Percentiles rank a stretch among this genome's conserved stretches.
Conservation (phyloP, 148 eudicot genomes). For the Polygonum aviculare region DNA sequence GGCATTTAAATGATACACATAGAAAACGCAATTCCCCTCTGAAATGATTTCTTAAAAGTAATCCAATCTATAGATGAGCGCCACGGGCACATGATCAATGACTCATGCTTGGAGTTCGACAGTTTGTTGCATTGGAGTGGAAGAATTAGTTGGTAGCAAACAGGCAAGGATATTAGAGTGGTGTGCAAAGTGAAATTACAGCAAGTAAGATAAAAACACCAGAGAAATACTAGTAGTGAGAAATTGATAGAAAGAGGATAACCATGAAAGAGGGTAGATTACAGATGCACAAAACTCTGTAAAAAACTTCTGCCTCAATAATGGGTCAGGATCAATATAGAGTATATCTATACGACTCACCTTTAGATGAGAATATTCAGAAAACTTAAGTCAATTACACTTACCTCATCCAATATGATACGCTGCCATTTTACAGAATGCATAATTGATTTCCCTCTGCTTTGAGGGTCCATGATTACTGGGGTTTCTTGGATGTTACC, state of each 20-base stretch:
- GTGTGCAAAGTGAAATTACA: background rate
- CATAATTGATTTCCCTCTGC: slow-evolving; percentile 37
- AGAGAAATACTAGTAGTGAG: background rate
- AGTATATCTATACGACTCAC: background rate
- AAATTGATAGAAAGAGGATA: background rate
- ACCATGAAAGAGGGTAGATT: background rate
- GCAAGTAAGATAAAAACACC: background rate
- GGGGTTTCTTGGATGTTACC: slow-evolving; percentile 5
- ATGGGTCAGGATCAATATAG: background rate
- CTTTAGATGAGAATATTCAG: background rate
- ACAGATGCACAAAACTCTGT: background rate
- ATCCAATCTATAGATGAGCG: background rate
- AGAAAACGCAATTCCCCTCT: background rate
- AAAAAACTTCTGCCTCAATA: background rate
- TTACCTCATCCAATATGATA: slow-evolving; percentile 83
- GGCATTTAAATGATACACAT: background rate
- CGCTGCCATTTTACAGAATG: slow-evolving; percentile 88
- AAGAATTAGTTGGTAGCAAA: background rate
- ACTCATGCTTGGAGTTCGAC: background rate
- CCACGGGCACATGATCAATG: background rate
- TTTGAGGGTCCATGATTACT: slow-evolving; percentile 14
- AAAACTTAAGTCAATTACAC: slow-evolving; percentile 3
- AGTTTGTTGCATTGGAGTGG: background rate
- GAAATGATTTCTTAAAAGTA: background rate
- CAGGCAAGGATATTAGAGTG: background rate